Base-by-base conservation (phyloP, 495 filamentous ascomycete genomes). In the Parachaetomium inaequale region DNA sequence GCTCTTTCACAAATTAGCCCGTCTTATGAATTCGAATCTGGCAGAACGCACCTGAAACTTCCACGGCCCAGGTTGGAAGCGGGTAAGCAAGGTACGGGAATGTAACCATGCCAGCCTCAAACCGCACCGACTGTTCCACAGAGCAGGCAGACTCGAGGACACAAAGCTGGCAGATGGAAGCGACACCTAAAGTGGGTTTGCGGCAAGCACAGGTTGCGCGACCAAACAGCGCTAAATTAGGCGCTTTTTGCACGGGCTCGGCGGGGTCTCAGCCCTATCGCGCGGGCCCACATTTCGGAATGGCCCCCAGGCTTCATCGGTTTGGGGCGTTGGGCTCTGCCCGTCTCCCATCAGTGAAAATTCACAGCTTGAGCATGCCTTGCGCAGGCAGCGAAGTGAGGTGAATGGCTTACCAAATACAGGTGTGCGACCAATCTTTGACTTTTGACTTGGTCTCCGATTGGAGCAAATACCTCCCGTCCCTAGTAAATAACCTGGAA, bases 241-340 rank as follows among this genome's bases (percentile, higher is more conserved):
- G 34, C 53, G 34, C 31, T n/a, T n/a, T n/a, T n/a, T n/a, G n/a
- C n/a, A n/a, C n/a, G n/a, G n/a, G n/a, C n/a, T n/a, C n/a, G n/a
- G n/a, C 11, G 52, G 36, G 36, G 14, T 42, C 34, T 55, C 53
- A 55, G 53, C 53, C 53, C 53, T 55, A 55, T 40, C n/a, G n/a
- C n/a, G n/a, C n/a, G n/a, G n/a, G n/a, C n/a, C n/a, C n/a, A n/a
- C n/a, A n/a, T n/a, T n/a, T n/a, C n/a, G n/a, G n/a, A n/a, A n/a
- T n/a, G n/a, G n/a, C n/a, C n/a, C n/a, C n/a, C n/a, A n/a, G n/a
- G n/a, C n/a, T n/a, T n/a, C n/a, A n/a, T n/a, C n/a, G n/a, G n/a
- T n/a, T n/a, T n/a, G n/a, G n/a, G n/a, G n/a, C n/a, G n/a, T n/a
- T n/a, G n/a, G n/a, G n/a, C n/a, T n/a, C n/a, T n/a, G n/a, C n/a